A percentile compares a stretch with the other conserved stretches of the same genome.
phyloP scores from a whole-genome alignment of 257 asterid genomes.

The Eustoma russellianum region DNA sequence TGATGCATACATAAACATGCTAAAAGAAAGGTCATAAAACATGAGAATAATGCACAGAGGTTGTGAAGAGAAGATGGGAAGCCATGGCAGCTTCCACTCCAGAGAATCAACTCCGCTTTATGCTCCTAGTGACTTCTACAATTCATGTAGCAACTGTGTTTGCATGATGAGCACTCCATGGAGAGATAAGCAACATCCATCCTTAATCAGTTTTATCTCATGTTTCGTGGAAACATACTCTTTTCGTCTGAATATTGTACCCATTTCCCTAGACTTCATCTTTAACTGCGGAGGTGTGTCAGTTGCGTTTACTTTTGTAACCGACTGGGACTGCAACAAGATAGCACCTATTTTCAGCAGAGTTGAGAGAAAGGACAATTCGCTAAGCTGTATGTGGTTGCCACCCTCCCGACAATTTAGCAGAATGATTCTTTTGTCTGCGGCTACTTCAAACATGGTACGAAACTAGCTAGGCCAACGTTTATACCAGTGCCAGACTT shows the following conservation, averaged over 20 bases:
- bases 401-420: conserved; percentile 77
- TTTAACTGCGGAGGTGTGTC: conserved; percentile 94
- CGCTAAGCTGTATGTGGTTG: conserved; percentile 74
- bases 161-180: too few relatives aligned
- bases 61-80: too few relatives aligned
- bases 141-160: too few relatives aligned
- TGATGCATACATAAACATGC: too few relatives aligned
- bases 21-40: too few relatives aligned
- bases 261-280: conserved; percentile 91
- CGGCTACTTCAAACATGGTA: too few relatives aligned
- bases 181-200: conserved; percentile 64
- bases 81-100: too few relatives aligned
- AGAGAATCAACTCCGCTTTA: too few relatives aligned
- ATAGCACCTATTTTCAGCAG: conserved; percentile 46
- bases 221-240: conserved; percentile 66
- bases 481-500: conserved; percentile 73
- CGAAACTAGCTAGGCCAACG: conserved; percentile 77
- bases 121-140: too few relatives aligned
- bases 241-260: conserved; percentile 52
- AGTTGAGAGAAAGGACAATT: conserved; percentile 72
- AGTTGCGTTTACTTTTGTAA: conserved; percentile 67
- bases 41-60: too few relatives aligned
- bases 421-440: too few relatives aligned
- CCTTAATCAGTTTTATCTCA: conserved; percentile 75
- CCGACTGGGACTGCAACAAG: conserved; percentile 49